phyloP scores from a whole-genome alignment of 805 yeast species.

The Candida argentea region DNA sequence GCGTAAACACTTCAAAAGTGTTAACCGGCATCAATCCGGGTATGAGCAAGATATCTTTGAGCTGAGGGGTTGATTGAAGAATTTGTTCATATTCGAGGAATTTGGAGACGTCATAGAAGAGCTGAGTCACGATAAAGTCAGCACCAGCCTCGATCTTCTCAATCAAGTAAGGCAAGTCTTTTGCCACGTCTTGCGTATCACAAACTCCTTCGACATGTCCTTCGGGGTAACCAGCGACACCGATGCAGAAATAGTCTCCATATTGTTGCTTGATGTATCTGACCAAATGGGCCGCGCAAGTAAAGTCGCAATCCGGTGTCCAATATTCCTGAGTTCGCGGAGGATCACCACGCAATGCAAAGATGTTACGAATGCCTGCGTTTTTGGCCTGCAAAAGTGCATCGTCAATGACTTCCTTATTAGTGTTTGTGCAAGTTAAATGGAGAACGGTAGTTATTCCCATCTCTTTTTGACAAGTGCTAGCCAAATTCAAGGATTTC shows the following conservation, averaged over 20 bases:
- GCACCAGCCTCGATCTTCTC: constrained; percentile 94
- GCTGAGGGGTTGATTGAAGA: constrained; percentile 32
- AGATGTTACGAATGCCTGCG: constrained; percentile 76
- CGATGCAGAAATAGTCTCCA: constrained; percentile 81
- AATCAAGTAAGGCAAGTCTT: constrained; percentile 69
- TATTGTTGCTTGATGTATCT: constrained; percentile 59
- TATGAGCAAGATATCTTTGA: constrained; percentile 46
- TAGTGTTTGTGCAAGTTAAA: constrained; percentile 92
- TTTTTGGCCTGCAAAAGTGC: constrained; percentile 64
- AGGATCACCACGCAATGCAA: constrained; percentile 95
- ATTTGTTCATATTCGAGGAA: constrained; percentile 55
- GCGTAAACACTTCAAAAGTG: constrained; percentile 67
- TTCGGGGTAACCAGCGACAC: constrained; percentile 97
- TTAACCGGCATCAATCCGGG: constrained; percentile 93
- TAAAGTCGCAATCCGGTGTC: constrained; percentile 47
- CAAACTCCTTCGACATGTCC: constrained; percentile 76
- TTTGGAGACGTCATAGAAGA: constrained; percentile 80
- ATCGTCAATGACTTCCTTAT: constrained; percentile 61
- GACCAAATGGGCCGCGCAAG: constrained; percentile 79
- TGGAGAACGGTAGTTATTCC: constrained; percentile 90
- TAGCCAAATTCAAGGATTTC: constrained; percentile 77
- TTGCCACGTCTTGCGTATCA: constrained; percentile 49
- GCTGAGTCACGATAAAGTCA: constrained; percentile 82
- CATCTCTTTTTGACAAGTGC: constrained; percentile 62
- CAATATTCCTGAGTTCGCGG: constrained; percentile 68